Conservation (phyloP, 371 early-diverging fungal genomes). For the Umbelopsis sp. region DNA sequence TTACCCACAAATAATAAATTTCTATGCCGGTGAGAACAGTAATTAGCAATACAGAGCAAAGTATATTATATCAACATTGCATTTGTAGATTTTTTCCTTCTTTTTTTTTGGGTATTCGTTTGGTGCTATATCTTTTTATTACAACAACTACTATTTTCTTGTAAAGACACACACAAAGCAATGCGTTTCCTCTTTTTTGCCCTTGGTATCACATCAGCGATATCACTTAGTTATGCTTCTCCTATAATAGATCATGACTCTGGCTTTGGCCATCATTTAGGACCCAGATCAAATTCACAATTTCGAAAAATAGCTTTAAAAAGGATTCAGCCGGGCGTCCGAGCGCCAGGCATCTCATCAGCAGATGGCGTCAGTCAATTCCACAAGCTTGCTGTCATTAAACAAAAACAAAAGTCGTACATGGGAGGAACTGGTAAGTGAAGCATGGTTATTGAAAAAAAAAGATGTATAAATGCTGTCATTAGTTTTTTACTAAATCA, state of each 20-base stretch:
- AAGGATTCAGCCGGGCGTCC: not conserved
- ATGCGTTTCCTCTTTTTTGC: not conserved
- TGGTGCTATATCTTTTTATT: no score
- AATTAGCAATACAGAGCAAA: not conserved
- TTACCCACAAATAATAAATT: not conserved
- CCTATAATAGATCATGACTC: not conserved
- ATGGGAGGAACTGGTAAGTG: conserved; percentile 47
- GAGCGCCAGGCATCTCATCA: not conserved
- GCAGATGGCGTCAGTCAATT: not conserved
- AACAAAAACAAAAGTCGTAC: conserved; percentile 42
- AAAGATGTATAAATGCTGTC: no score
- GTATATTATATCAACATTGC: not conserved
- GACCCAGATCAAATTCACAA: not conserved
- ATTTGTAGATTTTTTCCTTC: no score
- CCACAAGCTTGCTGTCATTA: conserved; percentile 31
- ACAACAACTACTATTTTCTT: no score
- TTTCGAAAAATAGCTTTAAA: not conserved
- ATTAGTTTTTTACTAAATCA: not conserved
- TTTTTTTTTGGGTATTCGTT: no score
- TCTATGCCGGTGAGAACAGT: no score
- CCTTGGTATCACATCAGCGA: not conserved
- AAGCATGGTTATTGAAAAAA: no score
- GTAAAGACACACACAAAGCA: not conserved
- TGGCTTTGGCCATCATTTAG: not conserved
- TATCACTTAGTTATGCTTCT: not conserved